Evolutionary conservation across 2,329 filamentous ascomycete species (phyloP), one percentile per base, ranked within the genome.

Genomic region (Calonectria henricotiae): DNA sequence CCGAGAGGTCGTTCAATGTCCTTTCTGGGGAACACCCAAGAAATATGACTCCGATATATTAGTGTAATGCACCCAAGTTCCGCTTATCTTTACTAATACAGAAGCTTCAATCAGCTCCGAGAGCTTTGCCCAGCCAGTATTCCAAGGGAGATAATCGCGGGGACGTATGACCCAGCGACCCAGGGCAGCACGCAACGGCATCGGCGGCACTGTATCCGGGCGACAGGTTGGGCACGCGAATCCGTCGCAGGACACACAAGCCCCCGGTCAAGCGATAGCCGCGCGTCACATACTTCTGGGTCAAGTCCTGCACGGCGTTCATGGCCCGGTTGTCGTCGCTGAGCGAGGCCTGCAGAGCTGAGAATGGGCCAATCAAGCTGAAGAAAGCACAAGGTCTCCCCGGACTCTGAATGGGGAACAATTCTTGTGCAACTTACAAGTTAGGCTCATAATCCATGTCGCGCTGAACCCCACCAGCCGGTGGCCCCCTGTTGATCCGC

Each of bases 51-150:
- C 2, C 4, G 15, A 1, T 15, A 17, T 15, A 20, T 43, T 47
- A 5, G 27, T 13, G 15, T 43, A 67, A 11, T 67, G 41, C 20
- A 63, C 49, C 63, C 63, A 70, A 1, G 15, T 32, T 7, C 49
- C 63, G 0, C 12, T 13, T 13, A 64, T 60, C 8, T 9, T 30
- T 8, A 61, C 4, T 5, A 12, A 11, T 8, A 7, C 55, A 13
- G 54, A 51, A 13, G 68, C 58, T 17, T 67, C 68, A 7, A 67
- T 61, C 17, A 70, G 39, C 43, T 70, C 68, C 3, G 68, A 32
- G 13, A 70, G 41, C 13, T 67, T 67, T n/a, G 68, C 68, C 68
- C 68, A 70, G 41, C 68, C 63, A 7, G 68, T 58, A 30, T 62
- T 63, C 68, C 63, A 70, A 4, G 63, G 58, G 20, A 62, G 46